These are phyloP conservation scores for Toxicodendron radicans DNA, from an alignment of 345 rosid genomes.

Conservation along the genomic window DNA sequence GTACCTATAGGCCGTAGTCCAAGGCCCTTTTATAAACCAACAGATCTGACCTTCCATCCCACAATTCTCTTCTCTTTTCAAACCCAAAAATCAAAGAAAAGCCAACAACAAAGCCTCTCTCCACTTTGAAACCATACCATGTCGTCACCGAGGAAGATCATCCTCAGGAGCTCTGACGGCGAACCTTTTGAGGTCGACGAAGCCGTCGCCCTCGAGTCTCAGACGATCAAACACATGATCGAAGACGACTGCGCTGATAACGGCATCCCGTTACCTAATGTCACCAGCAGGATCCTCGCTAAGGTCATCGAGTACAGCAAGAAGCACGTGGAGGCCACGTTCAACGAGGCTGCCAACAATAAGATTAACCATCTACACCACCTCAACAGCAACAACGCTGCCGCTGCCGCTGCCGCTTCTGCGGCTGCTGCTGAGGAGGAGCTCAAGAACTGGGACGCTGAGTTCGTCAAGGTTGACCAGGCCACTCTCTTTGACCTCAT, in stretches of 20 bases:
- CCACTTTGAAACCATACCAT: slow-evolving; percentile 9
- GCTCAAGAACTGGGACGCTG: slow-evolving; percentile 53
- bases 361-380: no score
- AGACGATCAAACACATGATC: slow-evolving; percentile 61
- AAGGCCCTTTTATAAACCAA: no score
- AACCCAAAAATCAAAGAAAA: no score
- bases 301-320: slow-evolving; percentile 80
- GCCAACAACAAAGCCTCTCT: background rate
- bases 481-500: slow-evolving; percentile 51
- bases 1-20: no score
- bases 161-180: slow-evolving; percentile 61
- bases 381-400: no score
- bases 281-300: slow-evolving; percentile 52
- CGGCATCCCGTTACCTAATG: slow-evolving; percentile 57
- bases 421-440: slow-evolving; percentile 26
- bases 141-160: slow-evolving; percentile 44
- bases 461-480: slow-evolving; percentile 52
- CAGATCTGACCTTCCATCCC: no score
- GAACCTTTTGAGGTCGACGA: slow-evolving; percentile 63
- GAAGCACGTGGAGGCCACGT: no score
- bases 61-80: no score
- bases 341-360: no score
- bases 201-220: slow-evolving; percentile 62
- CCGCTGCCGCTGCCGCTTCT: no score
- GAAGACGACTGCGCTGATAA: slow-evolving; percentile 62